Base-by-base conservation (phyloP, 805 yeast genomes). In the Candida silvicultrix region DNA sequence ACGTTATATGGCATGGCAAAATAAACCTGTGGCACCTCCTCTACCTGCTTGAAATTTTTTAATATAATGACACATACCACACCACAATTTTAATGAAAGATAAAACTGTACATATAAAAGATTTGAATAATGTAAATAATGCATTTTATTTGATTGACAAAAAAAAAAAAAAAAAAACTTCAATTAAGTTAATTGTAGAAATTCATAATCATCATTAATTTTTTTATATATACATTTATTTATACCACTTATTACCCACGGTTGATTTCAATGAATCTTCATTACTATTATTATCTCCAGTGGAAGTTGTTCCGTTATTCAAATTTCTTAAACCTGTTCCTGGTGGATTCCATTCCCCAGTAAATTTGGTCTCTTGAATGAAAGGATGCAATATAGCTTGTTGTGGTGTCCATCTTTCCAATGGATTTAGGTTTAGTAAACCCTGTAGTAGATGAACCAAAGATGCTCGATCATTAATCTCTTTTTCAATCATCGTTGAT, bases 321-420 rank as follows among this genome's bases (percentile, higher is more conserved):
- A 21, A 12, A 19, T 41, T 47, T 25, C 25, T 38, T 15, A 52
- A 31, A 5, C 49, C 52, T 8, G 63, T 51, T 18, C 74, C 74
- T 3, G 80, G 80, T 16, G 82, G 81, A 42, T 60, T 62, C 82
- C 82, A 78, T 35, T 62, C 63, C 5, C 81, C 84, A 11, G 63
- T 63, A 56, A 78, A 82, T 46, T 68, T 71, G 45, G 71, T 71
- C 43, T 76, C 81, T 5, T 85, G 85, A 18, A 94, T 80, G 63
- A 94, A 94, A 0, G 98, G 97, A 67, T 94, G 99, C 63, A 78
- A 70, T 15, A 83, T 70, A 0, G 98, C 99, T 63, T 94, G 97
- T 54, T 89, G 96, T 12, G 99, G 99, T 0, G 97, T 88, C 85
- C 97, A 85, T 56, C 99, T 78, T 63, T 89, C 96, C 55, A 94